A percentile compares a stretch with the other conserved stretches of the same genome.
phyloP scores from a whole-genome alignment of 108 stramenopile species.

The Mediolabrus comicus region DNA sequence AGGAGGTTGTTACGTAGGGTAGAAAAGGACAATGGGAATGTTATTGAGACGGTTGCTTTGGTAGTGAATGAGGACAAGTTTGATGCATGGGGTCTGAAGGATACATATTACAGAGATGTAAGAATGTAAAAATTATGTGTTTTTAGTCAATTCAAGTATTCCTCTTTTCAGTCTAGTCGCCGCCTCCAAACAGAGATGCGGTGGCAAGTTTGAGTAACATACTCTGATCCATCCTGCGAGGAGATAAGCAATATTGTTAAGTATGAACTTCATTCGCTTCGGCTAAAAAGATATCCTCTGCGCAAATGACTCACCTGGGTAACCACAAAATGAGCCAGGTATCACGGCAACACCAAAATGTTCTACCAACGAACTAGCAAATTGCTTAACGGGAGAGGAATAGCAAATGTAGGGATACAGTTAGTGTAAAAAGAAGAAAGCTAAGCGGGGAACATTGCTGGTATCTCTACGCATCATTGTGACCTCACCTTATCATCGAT shows the following conservation, averaged over 20 bases:
- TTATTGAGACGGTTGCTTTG: constrained; percentile 14
- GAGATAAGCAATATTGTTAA: too few species aligned
- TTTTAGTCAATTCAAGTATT: constrained; percentile 11
- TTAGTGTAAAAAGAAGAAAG: not conserved
- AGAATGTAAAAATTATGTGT: not conserved
- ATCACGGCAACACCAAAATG: constrained; percentile 87
- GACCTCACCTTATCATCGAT: constrained; percentile 43
- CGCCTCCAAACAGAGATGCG: constrained; percentile 55
- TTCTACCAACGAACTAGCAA: constrained; percentile 72
- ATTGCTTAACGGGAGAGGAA: constrained; percentile 26
- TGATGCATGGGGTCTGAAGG: not conserved
- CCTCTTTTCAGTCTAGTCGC: constrained; percentile 61
- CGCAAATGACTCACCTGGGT: too few species aligned
- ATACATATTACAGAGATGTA: too few species aligned
- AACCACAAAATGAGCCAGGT: constrained; percentile 87
- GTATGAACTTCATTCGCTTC: too few species aligned
- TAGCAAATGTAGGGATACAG: not conserved
- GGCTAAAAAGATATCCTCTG: too few species aligned
- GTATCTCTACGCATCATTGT: constrained; percentile 17
- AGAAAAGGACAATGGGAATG: constrained; percentile 7
- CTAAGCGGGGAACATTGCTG: not conserved
- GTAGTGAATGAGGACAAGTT: not conserved
- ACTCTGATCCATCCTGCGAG: constrained; percentile 89
- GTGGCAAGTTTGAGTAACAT: constrained; percentile 83
- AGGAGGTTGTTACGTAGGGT: constrained; percentile 6